Evolutionary conservation across 768 basidiomycete species (phyloP), one percentile per base, ranked within the genome.

Genomic region (Antrodiella citrinella): DNA sequence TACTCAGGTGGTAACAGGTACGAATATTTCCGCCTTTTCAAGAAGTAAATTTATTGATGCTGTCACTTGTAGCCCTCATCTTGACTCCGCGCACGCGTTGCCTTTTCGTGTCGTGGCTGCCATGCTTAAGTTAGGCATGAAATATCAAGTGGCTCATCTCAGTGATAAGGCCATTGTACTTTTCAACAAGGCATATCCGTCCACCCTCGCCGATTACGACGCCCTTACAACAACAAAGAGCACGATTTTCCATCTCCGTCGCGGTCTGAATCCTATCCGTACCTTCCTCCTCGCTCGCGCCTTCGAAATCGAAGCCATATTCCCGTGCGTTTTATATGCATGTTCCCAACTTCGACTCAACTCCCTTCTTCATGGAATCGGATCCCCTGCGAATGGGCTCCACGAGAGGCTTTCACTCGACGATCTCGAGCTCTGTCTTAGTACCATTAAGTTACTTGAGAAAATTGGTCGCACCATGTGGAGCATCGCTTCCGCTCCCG

Each of bases 281-380:
- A 35, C 30, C 30, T 7, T 35, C 30, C 7, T 35, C 30, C 30
- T 35, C 15, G 30, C 30, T 7, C 30, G 30, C 15, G 30, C 30
- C 30, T 35, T 35, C 15, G 30, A 35, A 7, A 7, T 35, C 7
- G 30, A 35, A 35, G 7, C 15, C 30, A 7, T 35, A 35, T 15
- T 35, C 15, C 30, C 30, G 7, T 35, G 30, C 15, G 30, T 15
- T 15, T 15, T 35, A 35, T 35, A 35, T 15, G 7, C 7, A 7
- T 35, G 30, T 15, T 35, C 7, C 30, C 30, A 35, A 35, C 30
- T 35, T 15, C 30, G 49, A 50, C 40, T 41, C 43, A 4, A 42
- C 43, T 11, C 52, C 49, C 15, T 21, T 19, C 20, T 24, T 21
- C 18, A n/a, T n/a, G n/a, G 47, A 50, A 50, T 54, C 51, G 23